Percentiles rank a stretch among this genome's conserved stretches.
Evolutionary conservation across 345 rosid genomes (phyloP).

Genomic region (Lepidium didymum): DNA sequence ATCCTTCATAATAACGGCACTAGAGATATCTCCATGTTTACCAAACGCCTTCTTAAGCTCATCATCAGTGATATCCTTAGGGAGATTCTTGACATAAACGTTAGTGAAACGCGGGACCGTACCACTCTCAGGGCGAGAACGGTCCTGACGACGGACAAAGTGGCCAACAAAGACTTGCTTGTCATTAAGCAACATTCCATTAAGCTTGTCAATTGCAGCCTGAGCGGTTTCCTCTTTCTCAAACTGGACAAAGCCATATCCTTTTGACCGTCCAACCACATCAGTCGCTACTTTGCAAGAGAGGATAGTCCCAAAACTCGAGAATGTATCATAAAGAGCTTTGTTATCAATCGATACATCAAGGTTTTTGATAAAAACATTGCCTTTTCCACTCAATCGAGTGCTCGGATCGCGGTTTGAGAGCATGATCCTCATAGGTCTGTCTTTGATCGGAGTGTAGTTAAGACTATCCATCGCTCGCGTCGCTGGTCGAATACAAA

Average conservation of each 20-base stretch:
- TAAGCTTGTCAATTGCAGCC: slow-evolving; percentile 42
- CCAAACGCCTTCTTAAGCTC: slow-evolving; percentile 55
- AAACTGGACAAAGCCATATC: slow-evolving; percentile 68
- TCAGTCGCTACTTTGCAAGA: slow-evolving; percentile 66
- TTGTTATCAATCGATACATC: slow-evolving; percentile 50
- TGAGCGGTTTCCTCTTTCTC: slow-evolving; percentile 55
- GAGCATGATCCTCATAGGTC: slow-evolving; percentile 63
- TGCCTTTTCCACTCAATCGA: slow-evolving; percentile 56
- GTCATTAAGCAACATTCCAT: slow-evolving; percentile 63
- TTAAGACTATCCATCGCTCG: slow-evolving; percentile 51
- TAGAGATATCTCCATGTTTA: slow-evolving; percentile 46
- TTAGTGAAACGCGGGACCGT: slow-evolving; percentile 39
- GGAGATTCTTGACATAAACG: slow-evolving; percentile 60
- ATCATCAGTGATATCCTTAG: slow-evolving; percentile 46
- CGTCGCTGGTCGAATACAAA: slow-evolving; percentile 36
- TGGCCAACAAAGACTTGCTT: slow-evolving; percentile 55
- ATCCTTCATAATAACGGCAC: slow-evolving; percentile 57
- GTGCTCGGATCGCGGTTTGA: slow-evolving; percentile 66
- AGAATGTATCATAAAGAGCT: slow-evolving; percentile 47
- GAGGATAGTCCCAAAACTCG: slow-evolving; percentile 47
- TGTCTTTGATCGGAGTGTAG: slow-evolving; percentile 51
- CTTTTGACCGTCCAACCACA: slow-evolving; percentile 39
- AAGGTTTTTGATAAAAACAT: slow-evolving; percentile 73
- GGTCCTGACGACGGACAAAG: slow-evolving; percentile 48
- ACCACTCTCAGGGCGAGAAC: slow-evolving; percentile 28